A percentile compares a stretch with the other conserved stretches of the same genome.
phyloP scores from a whole-genome alignment of 2,329 filamentous ascomycete genomes.

The Fusarium subtropicale region DNA sequence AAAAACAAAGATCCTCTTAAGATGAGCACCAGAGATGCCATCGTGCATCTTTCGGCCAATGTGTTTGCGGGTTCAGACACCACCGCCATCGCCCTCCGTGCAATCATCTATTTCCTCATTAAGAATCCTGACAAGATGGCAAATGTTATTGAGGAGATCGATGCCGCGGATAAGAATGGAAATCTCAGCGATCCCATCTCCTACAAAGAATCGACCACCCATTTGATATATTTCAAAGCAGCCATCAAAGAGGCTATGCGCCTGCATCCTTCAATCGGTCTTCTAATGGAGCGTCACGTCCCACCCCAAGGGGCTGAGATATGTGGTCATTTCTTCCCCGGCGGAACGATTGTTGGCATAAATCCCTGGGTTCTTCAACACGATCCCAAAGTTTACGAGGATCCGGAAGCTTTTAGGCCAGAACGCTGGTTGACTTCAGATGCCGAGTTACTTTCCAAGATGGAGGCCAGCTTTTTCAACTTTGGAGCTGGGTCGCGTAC shows the following conservation, averaged over 20 bases:
- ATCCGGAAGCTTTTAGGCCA: background rate
- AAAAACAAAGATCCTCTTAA: constrained; percentile 1
- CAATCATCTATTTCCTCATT: background rate
- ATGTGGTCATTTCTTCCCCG: background rate
- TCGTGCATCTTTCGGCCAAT: background rate
- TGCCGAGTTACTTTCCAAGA: background rate
- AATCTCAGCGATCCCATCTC: background rate
- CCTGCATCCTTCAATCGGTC: constrained; percentile 32
- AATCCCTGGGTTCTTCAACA: background rate
- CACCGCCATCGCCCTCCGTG: background rate
- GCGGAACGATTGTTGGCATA: background rate
- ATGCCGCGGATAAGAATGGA: background rate
- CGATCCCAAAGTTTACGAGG: background rate
- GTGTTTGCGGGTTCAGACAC: constrained; percentile 1
- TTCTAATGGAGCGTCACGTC: constrained; percentile 16
- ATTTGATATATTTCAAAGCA: constrained; percentile 27
- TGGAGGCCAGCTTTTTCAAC: background rate
- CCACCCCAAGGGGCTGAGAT: background rate
- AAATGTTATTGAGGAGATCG: background rate
- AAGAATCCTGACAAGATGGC: background rate
- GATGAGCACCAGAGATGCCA: background rate
- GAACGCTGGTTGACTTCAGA: constrained; percentile 3
- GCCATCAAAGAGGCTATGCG: constrained; percentile 38
- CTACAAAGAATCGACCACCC: background rate
- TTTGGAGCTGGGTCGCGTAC: constrained; percentile 1